phyloP scores from a whole-genome alignment of 371 early-diverging fungal genomes.

The Mucor lusitanicus region DNA sequence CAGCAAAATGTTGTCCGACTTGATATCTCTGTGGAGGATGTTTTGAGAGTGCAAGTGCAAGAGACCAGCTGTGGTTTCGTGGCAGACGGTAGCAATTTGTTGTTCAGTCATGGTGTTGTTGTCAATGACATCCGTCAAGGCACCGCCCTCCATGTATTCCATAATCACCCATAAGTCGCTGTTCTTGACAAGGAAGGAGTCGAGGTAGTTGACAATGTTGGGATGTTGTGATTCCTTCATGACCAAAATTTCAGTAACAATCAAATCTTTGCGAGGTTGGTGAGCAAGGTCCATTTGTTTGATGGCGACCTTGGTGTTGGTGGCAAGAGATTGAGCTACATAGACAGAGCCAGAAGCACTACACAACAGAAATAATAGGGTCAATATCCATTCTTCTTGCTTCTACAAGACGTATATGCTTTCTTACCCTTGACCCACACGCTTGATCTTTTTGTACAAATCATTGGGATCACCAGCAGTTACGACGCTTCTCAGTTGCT shows the following conservation, averaged over 20 bases:
- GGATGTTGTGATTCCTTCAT: conserved; percentile 96
- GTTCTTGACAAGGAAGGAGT: conserved; percentile 81
- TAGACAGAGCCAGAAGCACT: conserved; percentile 97
- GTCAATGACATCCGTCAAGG: conserved; percentile 96
- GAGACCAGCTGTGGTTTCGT: conserved; percentile 88
- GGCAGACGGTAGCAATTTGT: conserved; percentile 91
- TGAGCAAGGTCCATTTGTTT: conserved; percentile 95
- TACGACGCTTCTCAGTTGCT: conserved; percentile 78
- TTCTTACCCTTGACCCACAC: conserved; percentile 97
- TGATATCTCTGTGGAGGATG: conserved; percentile 98
- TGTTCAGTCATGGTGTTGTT: conserved; percentile 84
- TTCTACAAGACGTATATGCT: background rate
- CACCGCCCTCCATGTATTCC: conserved; percentile 99
- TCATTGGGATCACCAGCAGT: conserved; percentile 84
- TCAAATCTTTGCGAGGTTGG: conserved; percentile 93
- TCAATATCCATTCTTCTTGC: background rate
- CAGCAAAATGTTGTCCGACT: conserved; percentile 93
- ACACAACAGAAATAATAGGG: background rate
- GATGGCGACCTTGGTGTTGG: conserved; percentile 86
- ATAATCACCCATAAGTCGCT: conserved; percentile 96
- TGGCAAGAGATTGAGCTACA: conserved; percentile 70
- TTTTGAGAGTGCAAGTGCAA: conserved; percentile 89
- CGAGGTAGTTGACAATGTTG: conserved; percentile 95
- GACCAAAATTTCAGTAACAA: conserved; percentile 94
- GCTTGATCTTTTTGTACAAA: conserved; percentile 86